Evolutionary conservation across 2,329 filamentous ascomycete species (phyloP).

Genomic region (Daldinia sp.): DNA sequence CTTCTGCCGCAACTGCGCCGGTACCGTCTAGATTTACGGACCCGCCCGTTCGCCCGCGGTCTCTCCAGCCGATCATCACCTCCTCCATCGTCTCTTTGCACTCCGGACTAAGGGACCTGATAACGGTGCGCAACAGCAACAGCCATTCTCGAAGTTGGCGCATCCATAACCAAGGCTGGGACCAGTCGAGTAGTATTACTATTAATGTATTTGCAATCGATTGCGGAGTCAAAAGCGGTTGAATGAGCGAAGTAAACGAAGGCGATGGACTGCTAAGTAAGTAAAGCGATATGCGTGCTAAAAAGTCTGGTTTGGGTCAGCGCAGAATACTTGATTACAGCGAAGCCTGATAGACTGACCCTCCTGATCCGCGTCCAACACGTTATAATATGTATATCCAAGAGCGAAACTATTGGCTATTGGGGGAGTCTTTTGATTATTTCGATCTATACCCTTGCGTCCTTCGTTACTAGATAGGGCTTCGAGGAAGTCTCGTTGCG

Average conservation of each 20-base stretch:
- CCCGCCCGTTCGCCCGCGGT: constrained; percentile 73
- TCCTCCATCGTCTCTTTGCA: constrained; percentile 88
- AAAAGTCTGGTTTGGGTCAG: constrained; percentile 69
- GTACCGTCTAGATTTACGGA: constrained; percentile 70
- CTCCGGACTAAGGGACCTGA: constrained; percentile 76
- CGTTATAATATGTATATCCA: constrained; percentile 95
- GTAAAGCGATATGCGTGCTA: constrained; percentile 89
- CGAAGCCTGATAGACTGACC: constrained; percentile 63
- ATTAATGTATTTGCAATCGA: constrained; percentile 87
- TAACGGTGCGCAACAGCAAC: constrained; percentile 78
- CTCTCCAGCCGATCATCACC: constrained; percentile 80
- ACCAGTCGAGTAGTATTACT: constrained; percentile 94
- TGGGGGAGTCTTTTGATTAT: constrained; percentile 70
- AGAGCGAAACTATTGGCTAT: constrained; percentile 92
- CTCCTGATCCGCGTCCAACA: constrained; percentile 92
- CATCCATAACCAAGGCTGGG: constrained; percentile 91
- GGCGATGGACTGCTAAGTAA: constrained; percentile 85
- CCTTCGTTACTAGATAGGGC: constrained; percentile 63
- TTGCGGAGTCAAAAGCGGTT: constrained; percentile 83
- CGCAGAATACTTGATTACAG: constrained; percentile 37
- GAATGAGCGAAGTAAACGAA: constrained; percentile 82
- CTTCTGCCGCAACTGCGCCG: constrained; percentile 66
- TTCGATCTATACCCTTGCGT: constrained; percentile 62
- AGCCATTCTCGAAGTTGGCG: constrained; percentile 91
- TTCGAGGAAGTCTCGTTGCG: constrained; percentile 85